phyloP scores from a whole-genome alignment of 441 rosid genomes.

The Adansonia madagascariensis region DNA sequence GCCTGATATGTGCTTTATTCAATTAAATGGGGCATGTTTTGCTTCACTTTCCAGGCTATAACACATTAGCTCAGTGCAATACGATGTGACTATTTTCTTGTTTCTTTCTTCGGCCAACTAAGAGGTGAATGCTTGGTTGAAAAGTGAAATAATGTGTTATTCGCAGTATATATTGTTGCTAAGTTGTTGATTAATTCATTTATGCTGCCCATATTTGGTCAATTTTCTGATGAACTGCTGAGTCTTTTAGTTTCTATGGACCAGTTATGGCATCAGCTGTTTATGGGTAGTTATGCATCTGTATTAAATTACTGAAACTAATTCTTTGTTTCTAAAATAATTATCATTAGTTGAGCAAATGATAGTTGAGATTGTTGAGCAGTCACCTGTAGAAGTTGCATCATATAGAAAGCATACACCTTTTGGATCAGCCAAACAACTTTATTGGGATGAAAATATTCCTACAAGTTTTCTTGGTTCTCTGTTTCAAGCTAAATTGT shows the following conservation, averaged over 20 bases:
- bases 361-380: slow-evolving; percentile 6
- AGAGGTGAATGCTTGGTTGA: slow-evolving; percentile 13
- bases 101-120: background rate
- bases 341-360: background rate
- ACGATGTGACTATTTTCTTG: background rate
- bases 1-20: background rate
- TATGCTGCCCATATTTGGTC: background rate
- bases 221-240: background rate
- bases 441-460: background rate
- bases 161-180: background rate
- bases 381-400: background rate
- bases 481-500: background rate
- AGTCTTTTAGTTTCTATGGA: background rate
- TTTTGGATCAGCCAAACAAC: background rate
- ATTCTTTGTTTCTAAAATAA: background rate
- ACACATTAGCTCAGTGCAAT: background rate
- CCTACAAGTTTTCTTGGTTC: background rate
- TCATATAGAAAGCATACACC: background rate
- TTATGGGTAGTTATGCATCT: slow-evolving; percentile 10
- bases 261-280: background rate
- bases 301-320: background rate
- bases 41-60: background rate
- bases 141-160: background rate
- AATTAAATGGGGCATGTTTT: background rate
- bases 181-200: background rate